Conservation (phyloP, 768 basidiomycete species). For the Aureoboletus auriporus region DNA sequence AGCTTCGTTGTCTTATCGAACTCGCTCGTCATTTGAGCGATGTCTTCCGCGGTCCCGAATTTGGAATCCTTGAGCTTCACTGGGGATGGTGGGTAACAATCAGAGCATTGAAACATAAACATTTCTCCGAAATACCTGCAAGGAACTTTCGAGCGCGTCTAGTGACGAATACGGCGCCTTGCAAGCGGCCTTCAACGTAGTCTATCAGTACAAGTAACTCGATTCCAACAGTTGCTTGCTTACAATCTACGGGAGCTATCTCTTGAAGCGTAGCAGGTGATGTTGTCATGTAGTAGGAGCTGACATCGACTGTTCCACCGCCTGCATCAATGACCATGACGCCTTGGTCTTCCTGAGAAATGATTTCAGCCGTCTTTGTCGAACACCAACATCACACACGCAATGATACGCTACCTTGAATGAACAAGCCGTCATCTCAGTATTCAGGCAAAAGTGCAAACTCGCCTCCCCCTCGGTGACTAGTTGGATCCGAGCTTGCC, state of each 20-base stretch:
- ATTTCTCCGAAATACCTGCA: conserved; percentile 24
- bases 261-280: conserved; percentile 39
- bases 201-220: not conserved
- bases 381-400: not conserved
- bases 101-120: not conserved
- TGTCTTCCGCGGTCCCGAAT: conserved; percentile 36
- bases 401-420: conserved; percentile 18
- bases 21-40: conserved; percentile 36
- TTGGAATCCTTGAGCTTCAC: conserved; percentile 39
- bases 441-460: conserved; percentile 44
- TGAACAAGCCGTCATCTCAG: conserved; percentile 28
- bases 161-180: conserved; percentile 50
- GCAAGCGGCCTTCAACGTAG: conserved; percentile 39
- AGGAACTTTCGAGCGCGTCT: conserved; percentile 39
- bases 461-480: conserved; percentile 54
- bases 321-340: conserved; percentile 59
- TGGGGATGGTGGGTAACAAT: conserved; percentile 12
- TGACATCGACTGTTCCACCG: conserved; percentile 60
- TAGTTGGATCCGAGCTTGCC: conserved; percentile 37
- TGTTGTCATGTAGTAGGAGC: conserved; percentile 45
- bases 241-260: conserved; percentile 44
- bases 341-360: conserved; percentile 38
- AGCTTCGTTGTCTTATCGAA: conserved; percentile 50
- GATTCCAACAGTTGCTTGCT: conserved; percentile 1
- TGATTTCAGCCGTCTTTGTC: not conserved